A percentile compares a stretch with the other conserved stretches of the same genome.
phyloP scores from a whole-genome alignment of 2,329 filamentous ascomycete species.

The Trichophyton rubrum region DNA sequence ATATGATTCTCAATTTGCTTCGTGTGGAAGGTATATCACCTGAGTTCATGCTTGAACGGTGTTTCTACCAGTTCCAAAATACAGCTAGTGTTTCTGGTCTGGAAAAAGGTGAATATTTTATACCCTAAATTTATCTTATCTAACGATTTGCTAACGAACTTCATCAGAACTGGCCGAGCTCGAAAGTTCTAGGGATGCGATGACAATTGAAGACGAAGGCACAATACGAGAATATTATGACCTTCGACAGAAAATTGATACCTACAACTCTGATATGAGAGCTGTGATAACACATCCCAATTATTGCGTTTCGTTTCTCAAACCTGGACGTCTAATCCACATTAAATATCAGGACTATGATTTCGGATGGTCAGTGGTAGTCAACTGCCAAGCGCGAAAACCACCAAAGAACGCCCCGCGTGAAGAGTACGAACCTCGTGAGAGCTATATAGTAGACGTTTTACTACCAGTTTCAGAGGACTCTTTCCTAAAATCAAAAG shows the following conservation, averaged over 20 bases:
- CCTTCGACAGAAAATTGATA: constrained; percentile 68
- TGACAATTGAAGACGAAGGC: constrained; percentile 71
- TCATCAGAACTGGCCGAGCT: constrained; percentile 57
- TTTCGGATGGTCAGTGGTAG: constrained; percentile 88
- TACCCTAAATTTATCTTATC: not conserved
- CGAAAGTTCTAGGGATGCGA: constrained; percentile 59
- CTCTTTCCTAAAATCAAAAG: constrained; percentile 42
- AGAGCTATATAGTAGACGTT: constrained; percentile 73
- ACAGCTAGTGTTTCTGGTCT: constrained; percentile 71
- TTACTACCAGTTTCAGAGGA: constrained; percentile 52
- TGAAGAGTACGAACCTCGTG: constrained; percentile 58
- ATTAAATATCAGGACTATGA: constrained; percentile 69
- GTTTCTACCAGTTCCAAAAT: constrained; percentile 97
- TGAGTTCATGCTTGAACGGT: constrained; percentile 96
- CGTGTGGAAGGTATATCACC: constrained; percentile 98
- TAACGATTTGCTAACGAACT: constrained; percentile 23
- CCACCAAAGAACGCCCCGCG: constrained; percentile 52
- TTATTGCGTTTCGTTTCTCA: constrained; percentile 72
- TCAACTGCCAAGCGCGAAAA: constrained; percentile 57
- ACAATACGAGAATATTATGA: constrained; percentile 92
- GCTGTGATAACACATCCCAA: constrained; percentile 84
- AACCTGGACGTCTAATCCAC: constrained; percentile 74
- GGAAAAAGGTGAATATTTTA: constrained; percentile 48
- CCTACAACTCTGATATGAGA: constrained; percentile 78
- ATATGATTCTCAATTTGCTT: constrained; percentile 95